These are phyloP conservation scores for Entoloma clypeatum DNA, from an alignment of 1,284 basidiomycete genomes.

Conservation along the genomic window DNA sequence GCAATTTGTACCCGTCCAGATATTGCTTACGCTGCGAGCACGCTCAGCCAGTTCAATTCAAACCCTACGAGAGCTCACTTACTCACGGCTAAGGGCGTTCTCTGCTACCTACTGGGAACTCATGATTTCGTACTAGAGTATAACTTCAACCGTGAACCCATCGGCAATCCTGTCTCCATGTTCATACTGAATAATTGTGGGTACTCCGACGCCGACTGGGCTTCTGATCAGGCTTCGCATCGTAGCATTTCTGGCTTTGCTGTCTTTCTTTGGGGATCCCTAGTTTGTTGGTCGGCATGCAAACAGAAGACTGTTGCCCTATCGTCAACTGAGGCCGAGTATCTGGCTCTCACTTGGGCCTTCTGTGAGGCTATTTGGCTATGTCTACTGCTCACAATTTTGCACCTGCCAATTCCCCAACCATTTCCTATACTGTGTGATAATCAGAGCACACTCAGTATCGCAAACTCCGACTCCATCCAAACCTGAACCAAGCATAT, in stretches of 20 bases:
- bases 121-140: constrained; percentile 18
- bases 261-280: no score
- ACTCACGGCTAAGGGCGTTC: constrained; percentile 25
- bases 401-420: no score
- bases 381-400: constrained; percentile 19
- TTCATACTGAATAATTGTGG: constrained; percentile 20
- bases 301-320: constrained; percentile 26
- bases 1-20: constrained; percentile 26
- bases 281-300: constrained; percentile 24
- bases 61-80: constrained; percentile 21
- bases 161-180: constrained; percentile 3
- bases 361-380: constrained; percentile 28
- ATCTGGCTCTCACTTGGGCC: constrained; percentile 25
- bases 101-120: constrained; percentile 30
- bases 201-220: no score
- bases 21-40: constrained; percentile 25
- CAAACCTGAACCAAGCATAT: no score
- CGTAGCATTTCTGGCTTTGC: constrained; percentile 23
- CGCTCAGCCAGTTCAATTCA: constrained; percentile 23
- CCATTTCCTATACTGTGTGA: no score
- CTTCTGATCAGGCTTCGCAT: constrained; percentile 15
- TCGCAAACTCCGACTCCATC: no score
- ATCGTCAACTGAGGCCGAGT: constrained; percentile 28
- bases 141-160: background rate
- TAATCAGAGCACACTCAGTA: no score